Evolutionary conservation across 1,284 basidiomycete genomes (phyloP).

Genomic region (Anthracocystis walkeri): DNA sequence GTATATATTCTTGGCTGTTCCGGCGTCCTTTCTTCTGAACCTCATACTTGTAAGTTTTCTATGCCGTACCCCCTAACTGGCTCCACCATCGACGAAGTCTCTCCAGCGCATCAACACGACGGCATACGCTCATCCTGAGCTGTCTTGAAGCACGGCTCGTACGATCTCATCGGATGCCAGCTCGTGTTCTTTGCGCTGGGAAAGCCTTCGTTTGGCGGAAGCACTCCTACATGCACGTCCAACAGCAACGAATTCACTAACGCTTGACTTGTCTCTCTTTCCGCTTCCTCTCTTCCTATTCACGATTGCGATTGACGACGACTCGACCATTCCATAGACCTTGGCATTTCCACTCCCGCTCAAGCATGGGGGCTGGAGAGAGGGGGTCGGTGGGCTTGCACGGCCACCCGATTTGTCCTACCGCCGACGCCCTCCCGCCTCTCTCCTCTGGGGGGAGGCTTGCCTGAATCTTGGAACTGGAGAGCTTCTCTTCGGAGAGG

Average conservation of each 20-base stretch:
- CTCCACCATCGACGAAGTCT: conserved; percentile 1
- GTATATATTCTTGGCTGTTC: conserved; percentile 21
- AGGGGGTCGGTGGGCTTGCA: conserved; percentile 58
- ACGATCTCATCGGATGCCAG: not conserved
- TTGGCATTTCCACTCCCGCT: conserved; percentile 60
- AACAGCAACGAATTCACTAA: not conserved
- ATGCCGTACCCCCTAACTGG: conserved; percentile 21
- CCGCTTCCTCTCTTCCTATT: conserved; percentile 1
- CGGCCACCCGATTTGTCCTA: conserved; percentile 59
- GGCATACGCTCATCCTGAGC: not conserved
- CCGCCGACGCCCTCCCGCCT: conserved; percentile 57
- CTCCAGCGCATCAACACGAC: not conserved
- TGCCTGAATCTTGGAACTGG: conserved; percentile 56
- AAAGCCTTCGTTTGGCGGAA: not conserved
- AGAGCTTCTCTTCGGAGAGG: conserved; percentile 32
- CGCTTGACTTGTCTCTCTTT: not conserved
- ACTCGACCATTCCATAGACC: conserved; percentile 31
- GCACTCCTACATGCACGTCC: not conserved
- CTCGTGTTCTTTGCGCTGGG: conserved; percentile 1
- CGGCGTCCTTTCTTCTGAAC: conserved; percentile 3
- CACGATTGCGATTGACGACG: not conserved
- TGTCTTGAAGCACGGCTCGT: conserved; percentile 6
- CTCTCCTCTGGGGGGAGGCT: conserved; percentile 56
- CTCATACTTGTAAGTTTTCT: conserved; percentile 51
- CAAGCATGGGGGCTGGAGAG: conserved; percentile 58